These are phyloP conservation scores for Penicillium janthinellum DNA, from an alignment of 2,329 filamentous ascomycete genomes.

Conservation along the genomic window DNA sequence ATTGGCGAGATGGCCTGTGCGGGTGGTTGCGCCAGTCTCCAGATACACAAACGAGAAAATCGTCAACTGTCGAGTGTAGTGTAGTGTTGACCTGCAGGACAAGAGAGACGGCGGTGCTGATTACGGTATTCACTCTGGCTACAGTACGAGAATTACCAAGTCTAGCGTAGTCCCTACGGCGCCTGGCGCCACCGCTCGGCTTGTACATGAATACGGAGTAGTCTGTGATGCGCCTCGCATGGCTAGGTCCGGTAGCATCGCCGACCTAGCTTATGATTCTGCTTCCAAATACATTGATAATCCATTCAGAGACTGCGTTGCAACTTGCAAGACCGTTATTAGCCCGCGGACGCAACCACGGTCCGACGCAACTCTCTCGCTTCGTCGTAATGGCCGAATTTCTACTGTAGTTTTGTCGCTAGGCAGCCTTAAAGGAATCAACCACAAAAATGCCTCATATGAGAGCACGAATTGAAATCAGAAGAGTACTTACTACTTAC, in stretches of 20 bases:
- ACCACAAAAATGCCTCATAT: neutral
- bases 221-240: neutral
- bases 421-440: neutral
- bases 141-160: too few species aligned
- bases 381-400: neutral
- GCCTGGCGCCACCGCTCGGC: neutral
- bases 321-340: neutral
- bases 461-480: too few species aligned
- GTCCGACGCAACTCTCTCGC: constrained; percentile 1
- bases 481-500: too few species aligned
- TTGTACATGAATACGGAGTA: neutral
- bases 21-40: neutral
- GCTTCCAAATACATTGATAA: neutral
- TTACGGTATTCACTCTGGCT: too few species aligned
- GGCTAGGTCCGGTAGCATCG: neutral
- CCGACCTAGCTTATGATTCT: neutral
- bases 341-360: neutral
- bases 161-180: too few species aligned
- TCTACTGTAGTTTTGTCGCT: neutral
- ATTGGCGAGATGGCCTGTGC: constrained; percentile 21
- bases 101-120: too few species aligned
- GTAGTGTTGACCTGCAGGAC: too few species aligned
- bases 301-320: neutral
- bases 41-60: too few species aligned
- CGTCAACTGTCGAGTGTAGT: too few species aligned